Evolutionary conservation across 441 rosid genomes (phyloP).

Genomic region (Kokia cookei): DNA sequence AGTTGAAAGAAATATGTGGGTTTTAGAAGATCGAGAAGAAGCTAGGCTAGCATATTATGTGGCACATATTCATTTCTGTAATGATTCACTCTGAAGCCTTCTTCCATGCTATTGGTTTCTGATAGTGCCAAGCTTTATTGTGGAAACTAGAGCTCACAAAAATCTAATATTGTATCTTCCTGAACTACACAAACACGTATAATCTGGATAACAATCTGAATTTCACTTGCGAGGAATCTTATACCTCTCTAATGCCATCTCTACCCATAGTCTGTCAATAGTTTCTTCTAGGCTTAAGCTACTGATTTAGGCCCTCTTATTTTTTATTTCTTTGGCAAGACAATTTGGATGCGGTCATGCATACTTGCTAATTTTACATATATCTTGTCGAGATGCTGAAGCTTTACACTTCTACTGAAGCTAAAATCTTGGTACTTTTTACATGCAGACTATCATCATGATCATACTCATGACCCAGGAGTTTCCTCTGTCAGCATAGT

Average conservation of each 20-base stretch:
- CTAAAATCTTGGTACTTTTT: not conserved
- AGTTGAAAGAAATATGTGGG: not conserved
- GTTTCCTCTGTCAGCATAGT: constrained; percentile 92
- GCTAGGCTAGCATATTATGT: not conserved
- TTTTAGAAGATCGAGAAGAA: not conserved
- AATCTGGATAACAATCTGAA: not conserved
- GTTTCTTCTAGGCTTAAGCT: not conserved
- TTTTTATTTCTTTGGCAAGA: not conserved
- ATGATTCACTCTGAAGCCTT: not conserved
- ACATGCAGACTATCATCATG: constrained; percentile 63
- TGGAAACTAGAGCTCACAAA: not conserved
- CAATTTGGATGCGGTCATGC: not conserved
- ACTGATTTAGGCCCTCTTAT: not conserved
- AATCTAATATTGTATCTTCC: not conserved
- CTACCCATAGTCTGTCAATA: not conserved
- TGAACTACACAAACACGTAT: not conserved
- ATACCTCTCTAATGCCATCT: not conserved
- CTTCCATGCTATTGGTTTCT: not conserved
- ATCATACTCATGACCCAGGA: constrained; percentile 91
- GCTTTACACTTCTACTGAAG: not conserved
- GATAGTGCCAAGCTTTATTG: not conserved
- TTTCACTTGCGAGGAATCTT: not conserved
- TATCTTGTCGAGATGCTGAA: not conserved
- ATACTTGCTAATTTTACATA: not conserved
- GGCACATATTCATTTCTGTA: not conserved